Conservation (phyloP, 2,329 filamentous ascomycete species). For the Calonectria fujianensis region DNA sequence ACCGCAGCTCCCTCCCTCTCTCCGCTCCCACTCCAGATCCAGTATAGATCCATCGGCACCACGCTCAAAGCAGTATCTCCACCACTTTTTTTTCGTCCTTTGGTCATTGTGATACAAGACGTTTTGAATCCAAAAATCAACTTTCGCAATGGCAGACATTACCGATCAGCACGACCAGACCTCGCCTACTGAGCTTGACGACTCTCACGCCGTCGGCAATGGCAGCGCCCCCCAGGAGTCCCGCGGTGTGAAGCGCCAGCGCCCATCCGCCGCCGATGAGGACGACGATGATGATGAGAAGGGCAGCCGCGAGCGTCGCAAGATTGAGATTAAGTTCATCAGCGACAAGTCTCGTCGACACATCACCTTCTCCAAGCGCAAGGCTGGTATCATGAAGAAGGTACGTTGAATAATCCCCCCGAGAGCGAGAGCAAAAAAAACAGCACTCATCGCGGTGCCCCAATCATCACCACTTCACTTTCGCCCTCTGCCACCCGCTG, state of each 20-base stretch:
- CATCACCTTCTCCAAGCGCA: constrained; percentile 99
- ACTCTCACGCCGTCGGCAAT: constrained; percentile 83
- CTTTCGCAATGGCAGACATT: constrained; percentile 82
- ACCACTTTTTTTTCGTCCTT: constrained; percentile 70
- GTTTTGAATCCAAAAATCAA: constrained; percentile 49
- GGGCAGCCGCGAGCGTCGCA: constrained; percentile 96
- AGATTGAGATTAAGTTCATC: constrained; percentile 99
- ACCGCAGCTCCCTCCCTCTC: constrained; percentile 66
- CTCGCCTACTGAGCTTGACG: constrained; percentile 84
- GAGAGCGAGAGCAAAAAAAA: constrained; percentile 15
- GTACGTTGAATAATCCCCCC: constrained; percentile 71
- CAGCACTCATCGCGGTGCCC: constrained; percentile 17
- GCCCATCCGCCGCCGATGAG: constrained; percentile 89
- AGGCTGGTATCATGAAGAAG: constrained; percentile 99
- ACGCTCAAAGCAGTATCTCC: constrained; percentile 80
- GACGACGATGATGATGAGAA: constrained; percentile 99
- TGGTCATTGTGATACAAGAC: constrained; percentile 61
- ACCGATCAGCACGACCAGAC: constrained; percentile 85
- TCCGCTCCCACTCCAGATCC: constrained; percentile 75
- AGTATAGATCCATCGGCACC: constrained; percentile 80
- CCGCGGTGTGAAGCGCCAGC: constrained; percentile 92
- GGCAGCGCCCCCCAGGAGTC: constrained; percentile 80
- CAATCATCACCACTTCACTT: constrained; percentile 10
- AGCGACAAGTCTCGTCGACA: constrained; percentile 99
- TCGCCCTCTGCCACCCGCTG: not conserved